Evolutionary conservation across 2,329 filamentous ascomycete species (phyloP), one percentile per base, ranked within the genome.

Genomic region (Aspergillus sp.): DNA sequence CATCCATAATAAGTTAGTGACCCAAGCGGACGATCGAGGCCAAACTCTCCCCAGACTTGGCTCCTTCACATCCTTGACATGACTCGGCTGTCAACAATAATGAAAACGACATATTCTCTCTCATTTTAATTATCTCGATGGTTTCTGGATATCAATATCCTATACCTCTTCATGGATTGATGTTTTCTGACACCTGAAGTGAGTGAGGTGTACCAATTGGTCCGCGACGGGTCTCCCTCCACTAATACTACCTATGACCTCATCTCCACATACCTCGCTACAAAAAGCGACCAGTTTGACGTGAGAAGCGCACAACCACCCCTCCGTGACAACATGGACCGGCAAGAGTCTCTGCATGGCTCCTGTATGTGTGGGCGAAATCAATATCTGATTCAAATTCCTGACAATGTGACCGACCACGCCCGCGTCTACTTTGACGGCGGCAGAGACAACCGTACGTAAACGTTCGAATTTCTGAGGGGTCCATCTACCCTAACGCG

Each of bases 351-450:
- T 40, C 82, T 96, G 57, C 86, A 83, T 63, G 92, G 92, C 67
- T 85, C 87, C 63, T 96, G 93, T 78, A 87, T 89, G 53, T 97
- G 93, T 74, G 91, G 92, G 57, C 86, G 93, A 60, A 96, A 95
- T 70, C 83, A 87, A 70, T 96, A 96, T 76, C 81, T 86, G 57
- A 86, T 96, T 64, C 77, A 84, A 46, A 81, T 93, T 22, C 91
- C 91, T 1, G 73, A 79, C 19, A 75, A 81, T 65, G 78, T 83
- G 41, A 75, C 78, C 40, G 77, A 85, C 34, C 76, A 82, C 51
- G 86, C 87, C 15, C 82, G 86, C 64, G 85, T 96, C 20, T 84
- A 91, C 61, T 95, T 96, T 71, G 88, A 91, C 73, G 86, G 87
- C 39, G 84, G 85, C 58, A 79, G 81, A 56, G 79, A 82, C 40